Conservation (phyloP, 1,139 yeast species). For the Candida neerlandica region DNA sequence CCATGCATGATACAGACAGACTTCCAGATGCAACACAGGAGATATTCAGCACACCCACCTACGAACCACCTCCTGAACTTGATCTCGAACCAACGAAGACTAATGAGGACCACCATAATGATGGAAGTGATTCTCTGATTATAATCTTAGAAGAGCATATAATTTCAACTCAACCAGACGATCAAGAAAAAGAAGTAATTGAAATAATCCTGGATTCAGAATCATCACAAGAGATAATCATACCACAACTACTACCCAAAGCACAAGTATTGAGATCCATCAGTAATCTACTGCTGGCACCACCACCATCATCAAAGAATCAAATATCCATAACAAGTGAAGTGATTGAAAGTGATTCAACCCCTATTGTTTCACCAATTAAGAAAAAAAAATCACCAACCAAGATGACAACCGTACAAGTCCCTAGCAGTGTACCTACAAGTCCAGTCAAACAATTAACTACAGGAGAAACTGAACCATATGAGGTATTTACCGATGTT, state of each 20-base stretch:
- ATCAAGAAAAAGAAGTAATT: not conserved
- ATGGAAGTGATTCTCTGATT: not conserved
- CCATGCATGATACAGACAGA: not conserved
- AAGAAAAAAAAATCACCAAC: not conserved
- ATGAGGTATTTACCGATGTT: constrained; percentile 13
- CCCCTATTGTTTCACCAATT: constrained; percentile 3
- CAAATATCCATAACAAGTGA: constrained; percentile 1
- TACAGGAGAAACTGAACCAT: not conserved
- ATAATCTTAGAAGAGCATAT: not conserved
- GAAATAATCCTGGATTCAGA: constrained; percentile 34
- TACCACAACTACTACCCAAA: constrained; percentile 10
- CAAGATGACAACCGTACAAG: not conserved
- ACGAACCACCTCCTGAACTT: not conserved
- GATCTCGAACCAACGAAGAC: not conserved
- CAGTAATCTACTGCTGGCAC: too few species aligned
- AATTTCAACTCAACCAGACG: constrained; percentile 6
- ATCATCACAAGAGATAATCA: constrained; percentile 25
- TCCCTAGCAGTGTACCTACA: not conserved
- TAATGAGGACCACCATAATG: not conserved
- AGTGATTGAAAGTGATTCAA: constrained; percentile 11
- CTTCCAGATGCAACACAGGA: not conserved
- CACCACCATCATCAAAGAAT: constrained; percentile 15
- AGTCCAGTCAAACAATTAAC: constrained; percentile 4
- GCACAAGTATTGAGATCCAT: constrained; percentile 13
- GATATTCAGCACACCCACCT: constrained; percentile 2